Evolutionary conservation across 1,284 basidiomycete species (phyloP), one percentile per base, ranked within the genome.

Genomic region (Ustilago hordei): DNA sequence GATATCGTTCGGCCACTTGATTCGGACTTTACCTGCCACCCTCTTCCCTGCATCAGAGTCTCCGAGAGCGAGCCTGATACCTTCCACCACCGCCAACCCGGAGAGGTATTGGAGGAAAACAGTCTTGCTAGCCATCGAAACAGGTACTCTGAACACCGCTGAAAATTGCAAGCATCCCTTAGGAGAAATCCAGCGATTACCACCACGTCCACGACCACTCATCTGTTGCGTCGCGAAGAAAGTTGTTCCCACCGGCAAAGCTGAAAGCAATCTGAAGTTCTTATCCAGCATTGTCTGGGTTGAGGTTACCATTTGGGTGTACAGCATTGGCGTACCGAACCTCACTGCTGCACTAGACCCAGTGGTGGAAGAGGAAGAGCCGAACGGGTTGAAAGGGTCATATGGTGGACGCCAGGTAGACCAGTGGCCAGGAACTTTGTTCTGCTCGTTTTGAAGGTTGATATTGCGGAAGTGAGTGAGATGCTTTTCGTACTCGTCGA

Each of bases 1-100:
- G 8, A 99, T 88, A 84, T 99, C 96, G 83, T 99, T 99, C 12
- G 96, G 96, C 97, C 97, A 99, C 87, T 99, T 99, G 61, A 99
- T 89, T 4, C 81, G 60, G 0, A 85, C 63, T 55, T 91, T 90
- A 5, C 96, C 90, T 5, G 88, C 88, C 0, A 90, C 80, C 13
- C 88, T 87, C 7, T 41, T 31, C 0, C 60, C 75, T 0, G 91
- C 92, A 69, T 88, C 88, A 32, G 85, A 86, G 0, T 87, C 76
- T 12, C 88, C 91, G 3, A 85, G 72, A 1, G 71, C 77, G 84
- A 82, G 13, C 87, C 88, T 65, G 62, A 93, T 92, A 0, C 94
- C 95, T 80, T 95, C 92, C 4, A 92, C 91, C n/a, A 98, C 91
- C 0, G 95, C 94, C 35, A 99, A 88, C 0, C 92, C 93, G 68